These are phyloP conservation scores for Apophysomyces sp. DNA, from an alignment of 371 early-diverging fungal genomes.

Conservation along the genomic window DNA sequence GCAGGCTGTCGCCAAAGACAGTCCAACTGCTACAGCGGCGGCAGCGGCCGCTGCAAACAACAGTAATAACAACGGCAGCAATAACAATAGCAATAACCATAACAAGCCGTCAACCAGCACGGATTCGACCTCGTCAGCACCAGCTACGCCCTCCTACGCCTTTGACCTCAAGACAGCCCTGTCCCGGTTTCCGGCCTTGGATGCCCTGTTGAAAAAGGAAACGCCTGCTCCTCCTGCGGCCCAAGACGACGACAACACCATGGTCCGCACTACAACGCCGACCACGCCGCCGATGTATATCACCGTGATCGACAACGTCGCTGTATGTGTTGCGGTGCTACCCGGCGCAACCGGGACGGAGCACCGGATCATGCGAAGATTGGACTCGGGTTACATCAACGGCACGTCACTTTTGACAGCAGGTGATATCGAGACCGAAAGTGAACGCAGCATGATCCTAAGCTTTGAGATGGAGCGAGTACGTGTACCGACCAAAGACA, in stretches of 20 bases:
- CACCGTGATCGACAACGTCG: constrained; percentile 72
- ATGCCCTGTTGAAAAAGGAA: constrained; percentile 33
- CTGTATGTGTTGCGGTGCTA: constrained; percentile 71
- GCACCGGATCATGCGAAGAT: constrained; percentile 70
- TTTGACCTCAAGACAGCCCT: constrained; percentile 41
- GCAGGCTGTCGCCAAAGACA: constrained; percentile 30
- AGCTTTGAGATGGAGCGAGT: constrained; percentile 84
- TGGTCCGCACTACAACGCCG: constrained; percentile 18
- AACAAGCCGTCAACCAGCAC: constrained; percentile 9
- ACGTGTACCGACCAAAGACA: constrained; percentile 71
- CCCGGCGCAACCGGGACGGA: constrained; percentile 39
- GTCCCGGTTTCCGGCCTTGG: constrained; percentile 40
- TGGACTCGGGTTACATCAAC: constrained; percentile 83
- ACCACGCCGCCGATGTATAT: constrained; percentile 64
- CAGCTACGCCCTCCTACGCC: background rate
- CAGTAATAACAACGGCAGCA: too few relatives aligned
- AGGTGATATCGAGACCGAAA: constrained; percentile 85
- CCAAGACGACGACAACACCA: background rate
- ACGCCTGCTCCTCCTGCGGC: constrained; percentile 1
- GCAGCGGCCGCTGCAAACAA: constrained; percentile 13
- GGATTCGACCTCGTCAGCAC: constrained; percentile 6
- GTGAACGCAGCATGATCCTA: constrained; percentile 83
- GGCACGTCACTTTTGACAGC: constrained; percentile 82
- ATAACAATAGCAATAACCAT: too few relatives aligned
- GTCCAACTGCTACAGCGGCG: background rate